Conservation (phyloP, 2,329 filamentous ascomycete genomes). For the Aspergillus intermedius region DNA sequence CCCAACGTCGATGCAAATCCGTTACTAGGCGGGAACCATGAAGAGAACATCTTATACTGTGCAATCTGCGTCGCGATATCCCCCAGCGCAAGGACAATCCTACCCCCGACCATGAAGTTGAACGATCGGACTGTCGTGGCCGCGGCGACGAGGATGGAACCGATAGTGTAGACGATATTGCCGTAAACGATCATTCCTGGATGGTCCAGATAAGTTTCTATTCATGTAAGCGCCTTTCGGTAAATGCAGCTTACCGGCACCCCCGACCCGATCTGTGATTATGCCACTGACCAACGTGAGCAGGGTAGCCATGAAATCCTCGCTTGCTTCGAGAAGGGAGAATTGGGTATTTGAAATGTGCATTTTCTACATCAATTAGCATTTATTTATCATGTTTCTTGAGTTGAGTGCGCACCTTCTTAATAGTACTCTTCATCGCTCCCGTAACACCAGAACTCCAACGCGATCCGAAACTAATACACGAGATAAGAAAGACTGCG, state of each 20-base stretch:
- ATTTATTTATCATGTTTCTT: not conserved
- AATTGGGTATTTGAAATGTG: constrained; percentile 56
- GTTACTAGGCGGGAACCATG: constrained; percentile 57
- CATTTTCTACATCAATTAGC: constrained; percentile 33
- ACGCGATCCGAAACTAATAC: constrained; percentile 53
- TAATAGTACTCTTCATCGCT: constrained; percentile 56
- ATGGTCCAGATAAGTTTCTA: not conserved
- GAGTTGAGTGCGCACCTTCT: constrained; percentile 38
- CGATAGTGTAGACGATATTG: constrained; percentile 54
- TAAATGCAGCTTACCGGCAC: constrained; percentile 38
- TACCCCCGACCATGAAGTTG: constrained; percentile 55
- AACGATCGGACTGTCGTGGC: constrained; percentile 52
- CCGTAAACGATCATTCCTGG: constrained; percentile 52
- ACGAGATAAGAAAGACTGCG: constrained; percentile 39
- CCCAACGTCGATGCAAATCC: constrained; percentile 58
- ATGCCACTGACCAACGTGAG: constrained; percentile 51
- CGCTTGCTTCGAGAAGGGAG: constrained; percentile 53
- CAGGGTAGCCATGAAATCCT: constrained; percentile 56
- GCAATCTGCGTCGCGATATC: constrained; percentile 59
- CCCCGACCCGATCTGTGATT: constrained; percentile 54
- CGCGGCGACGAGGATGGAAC: constrained; percentile 54
- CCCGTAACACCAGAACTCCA: constrained; percentile 57
- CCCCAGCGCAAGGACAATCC: constrained; percentile 52
- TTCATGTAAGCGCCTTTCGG: not conserved
- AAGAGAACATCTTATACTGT: constrained; percentile 60